phyloP scores from a whole-genome alignment of 1,139 yeast species.

The Geotrichum aggregatum region DNA sequence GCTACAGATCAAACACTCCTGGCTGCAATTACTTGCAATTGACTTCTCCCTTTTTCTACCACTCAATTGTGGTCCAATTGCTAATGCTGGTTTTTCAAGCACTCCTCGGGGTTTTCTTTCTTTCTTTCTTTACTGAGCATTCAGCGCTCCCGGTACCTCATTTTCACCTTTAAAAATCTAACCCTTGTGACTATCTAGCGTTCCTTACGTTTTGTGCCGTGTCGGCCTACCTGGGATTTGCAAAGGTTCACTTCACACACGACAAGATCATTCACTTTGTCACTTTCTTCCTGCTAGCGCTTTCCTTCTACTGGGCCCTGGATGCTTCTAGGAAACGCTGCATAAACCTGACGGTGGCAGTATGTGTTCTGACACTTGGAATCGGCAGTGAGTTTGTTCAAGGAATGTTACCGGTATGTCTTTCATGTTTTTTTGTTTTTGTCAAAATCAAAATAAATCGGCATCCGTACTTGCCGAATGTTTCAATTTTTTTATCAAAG shows the following conservation, averaged over 20 bases:
- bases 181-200: conserved; percentile 23
- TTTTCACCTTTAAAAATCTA: conserved; percentile 1
- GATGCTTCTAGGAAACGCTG: conserved; percentile 45
- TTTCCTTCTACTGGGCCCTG: conserved; percentile 53
- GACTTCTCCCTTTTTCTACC: no score
- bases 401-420: conserved; percentile 32
- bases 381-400: conserved; percentile 54
- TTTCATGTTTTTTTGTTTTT: background rate
- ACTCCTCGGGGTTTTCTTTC: background rate
- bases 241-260: conserved; percentile 46
- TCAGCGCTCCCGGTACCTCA: background rate
- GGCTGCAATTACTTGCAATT: no score
- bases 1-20: no score
- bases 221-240: conserved; percentile 48
- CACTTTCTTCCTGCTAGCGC: conserved; percentile 50
- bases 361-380: conserved; percentile 48
- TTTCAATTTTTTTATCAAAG: no score
- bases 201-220: conserved; percentile 33
- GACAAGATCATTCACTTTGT: conserved; percentile 54
- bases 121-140: background rate
- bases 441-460: background rate
- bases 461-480: no score
- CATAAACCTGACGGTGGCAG: conserved; percentile 44
- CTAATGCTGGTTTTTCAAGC: no score
- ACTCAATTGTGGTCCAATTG: background rate